A percentile compares a stretch with the other conserved stretches of the same genome.
phyloP scores from a whole-genome alignment of 2,329 filamentous ascomycete genomes.

The Pseudogymnoascus sp. region DNA sequence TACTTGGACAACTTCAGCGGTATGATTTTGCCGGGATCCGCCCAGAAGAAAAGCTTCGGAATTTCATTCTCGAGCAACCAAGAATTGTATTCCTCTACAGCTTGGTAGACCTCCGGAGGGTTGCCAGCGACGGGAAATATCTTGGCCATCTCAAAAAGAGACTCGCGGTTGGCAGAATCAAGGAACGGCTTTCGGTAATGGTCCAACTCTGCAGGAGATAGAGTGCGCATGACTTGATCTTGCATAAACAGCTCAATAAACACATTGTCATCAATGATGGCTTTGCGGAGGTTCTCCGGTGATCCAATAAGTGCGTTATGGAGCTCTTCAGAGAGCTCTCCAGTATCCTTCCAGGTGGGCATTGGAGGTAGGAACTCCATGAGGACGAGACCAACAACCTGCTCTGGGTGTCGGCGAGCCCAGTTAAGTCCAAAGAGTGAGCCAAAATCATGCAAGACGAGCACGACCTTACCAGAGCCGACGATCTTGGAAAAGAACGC shows the following conservation, averaged over 20 bases:
- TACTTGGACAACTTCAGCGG: not conserved
- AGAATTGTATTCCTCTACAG: not conserved
- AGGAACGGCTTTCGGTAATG: constrained; percentile 5
- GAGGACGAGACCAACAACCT: not conserved
- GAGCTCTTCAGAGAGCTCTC: not conserved
- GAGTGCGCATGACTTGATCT: not conserved
- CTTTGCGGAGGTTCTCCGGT: not conserved
- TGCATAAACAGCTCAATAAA: constrained; percentile 1
- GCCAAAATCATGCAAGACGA: not conserved
- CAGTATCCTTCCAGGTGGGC: not conserved
- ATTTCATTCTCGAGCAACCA: not conserved
- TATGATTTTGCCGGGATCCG: not conserved
- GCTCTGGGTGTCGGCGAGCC: not conserved
- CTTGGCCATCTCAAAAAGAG: not conserved
- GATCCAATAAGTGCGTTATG: not conserved
- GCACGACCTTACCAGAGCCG: not conserved
- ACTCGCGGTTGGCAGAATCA: not conserved
- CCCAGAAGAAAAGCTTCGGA: constrained; percentile 6
- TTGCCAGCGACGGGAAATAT: not conserved
- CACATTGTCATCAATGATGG: not conserved
- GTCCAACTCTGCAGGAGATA: not conserved
- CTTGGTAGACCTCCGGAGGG: not conserved
- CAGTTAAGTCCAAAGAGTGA: not conserved
- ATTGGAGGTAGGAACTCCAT: constrained; percentile 3
- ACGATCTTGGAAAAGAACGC: not conserved